Base-by-base conservation (phyloP, 2,329 filamentous ascomycete species). In the Arthroderma sp. region DNA sequence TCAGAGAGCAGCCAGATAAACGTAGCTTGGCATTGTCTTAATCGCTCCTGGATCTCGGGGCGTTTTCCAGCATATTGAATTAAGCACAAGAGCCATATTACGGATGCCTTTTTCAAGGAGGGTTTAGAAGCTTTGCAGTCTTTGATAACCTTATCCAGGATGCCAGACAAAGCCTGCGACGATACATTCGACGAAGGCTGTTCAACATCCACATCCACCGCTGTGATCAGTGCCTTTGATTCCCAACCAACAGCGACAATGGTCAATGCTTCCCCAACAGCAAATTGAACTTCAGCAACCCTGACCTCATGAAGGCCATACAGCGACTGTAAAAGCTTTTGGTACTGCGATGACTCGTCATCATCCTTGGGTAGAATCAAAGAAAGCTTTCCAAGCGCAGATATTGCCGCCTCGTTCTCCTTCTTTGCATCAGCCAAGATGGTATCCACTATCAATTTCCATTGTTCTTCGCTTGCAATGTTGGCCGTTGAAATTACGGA, bases 61-160 rank as follows among this genome's bases (percentile, higher is more conserved):
- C 86, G 68, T 51, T 88, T 80, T 0, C 86, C 86, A 58, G 87
- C 93, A 61, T 91, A 87, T 57, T 95, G 87, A 6, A 96, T 80
- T 3, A 96, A 66, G 56, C 83, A 94, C 47, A 96, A 80, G 0
- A 96, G 74, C 91, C 91, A 96, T 53, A 98, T 94, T 0, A 87
- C 87, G 0, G 88, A 89, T 3, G 89, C 87, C 59, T 94, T 94
- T 53, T 87, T 80, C 4, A 95, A 69, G 0, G 87, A 83, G 1
- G 91, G 91, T 57, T 95, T 95, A 0, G 85, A 86, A 6, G 81
- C 78, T 55, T 83, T 81, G 65, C 83, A 91, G 55, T 91, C 82
- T 2, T 68, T 67, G 39, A 96, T 71, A 1, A 93, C 73, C 57
- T 81, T 87, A 47, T 84, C 75, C 4, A 94, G 66, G 1, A 85